Percentiles rank a stretch among this genome's conserved stretches.
Evolutionary conservation across 768 basidiomycete species (phyloP).

Genomic region (Paxillus ammoniavirescens): DNA sequence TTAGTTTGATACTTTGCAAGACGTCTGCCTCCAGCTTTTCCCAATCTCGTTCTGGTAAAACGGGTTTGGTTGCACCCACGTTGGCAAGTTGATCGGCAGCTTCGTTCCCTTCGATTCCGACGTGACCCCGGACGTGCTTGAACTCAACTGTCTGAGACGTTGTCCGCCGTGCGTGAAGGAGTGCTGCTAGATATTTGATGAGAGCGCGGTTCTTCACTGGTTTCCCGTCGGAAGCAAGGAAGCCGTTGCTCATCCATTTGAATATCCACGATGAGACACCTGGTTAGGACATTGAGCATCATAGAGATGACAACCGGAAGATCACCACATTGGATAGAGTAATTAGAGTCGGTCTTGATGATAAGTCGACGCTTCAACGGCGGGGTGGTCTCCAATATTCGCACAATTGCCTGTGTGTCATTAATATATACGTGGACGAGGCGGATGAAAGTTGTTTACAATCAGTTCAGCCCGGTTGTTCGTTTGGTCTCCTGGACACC

Average conservation of each 20-base stretch:
- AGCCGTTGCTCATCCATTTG: slow-evolving; percentile 62
- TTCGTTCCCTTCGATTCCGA: slow-evolving; percentile 80
- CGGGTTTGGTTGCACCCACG: slow-evolving; percentile 44
- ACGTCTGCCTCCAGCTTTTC: slow-evolving; percentile 20
- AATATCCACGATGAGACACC: slow-evolving; percentile 69
- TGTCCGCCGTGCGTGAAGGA: slow-evolving; percentile 52
- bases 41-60: slow-evolving; percentile 61
- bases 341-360: slow-evolving; percentile 85
- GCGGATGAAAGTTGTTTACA: slow-evolving; percentile 42
- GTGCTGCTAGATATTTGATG: slow-evolving; percentile 66
- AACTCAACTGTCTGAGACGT: slow-evolving; percentile 59
- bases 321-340: slow-evolving; percentile 69
- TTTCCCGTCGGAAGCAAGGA: slow-evolving; percentile 42
- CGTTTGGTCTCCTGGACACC: slow-evolving; percentile 80
- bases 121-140: slow-evolving; percentile 77
- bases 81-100: slow-evolving; percentile 78
- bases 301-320: slow-evolving; percentile 1
- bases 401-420: slow-evolving; percentile 71
- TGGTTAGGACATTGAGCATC: slow-evolving; percentile 29
- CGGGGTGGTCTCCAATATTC: slow-evolving; percentile 75
- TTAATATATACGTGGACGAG: neutral
- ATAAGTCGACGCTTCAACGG: slow-evolving; percentile 52
- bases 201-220: slow-evolving; percentile 73
- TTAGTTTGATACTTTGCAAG: slow-evolving; percentile 11
- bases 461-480: slow-evolving; percentile 90